Evolutionary conservation across 331 rosid genomes (phyloP), one percentile per base, ranked within the genome.

Genomic region (Ulmus americana): DNA sequence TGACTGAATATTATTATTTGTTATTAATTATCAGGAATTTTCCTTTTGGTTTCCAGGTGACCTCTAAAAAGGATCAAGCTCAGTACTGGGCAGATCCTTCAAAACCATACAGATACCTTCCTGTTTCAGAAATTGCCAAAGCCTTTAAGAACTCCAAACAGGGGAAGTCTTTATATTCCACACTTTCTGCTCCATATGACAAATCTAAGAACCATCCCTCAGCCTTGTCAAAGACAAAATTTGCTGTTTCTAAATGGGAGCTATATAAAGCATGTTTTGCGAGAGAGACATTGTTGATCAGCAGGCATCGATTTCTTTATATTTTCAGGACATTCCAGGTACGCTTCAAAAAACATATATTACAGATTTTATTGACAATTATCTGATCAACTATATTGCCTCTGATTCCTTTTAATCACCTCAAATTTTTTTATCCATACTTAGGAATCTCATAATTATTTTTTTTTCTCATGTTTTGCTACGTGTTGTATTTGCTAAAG

Each of bases 11-110:
- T n/a, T 40, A 3, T 28, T 57, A 8, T 39, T 35, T 47, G 1
- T 39, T 59, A 41, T 44, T 47, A 20, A 18, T 0, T 1, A 45
- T 63, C 35, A 28, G 4, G 35, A 28, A 3, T 28, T 28, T 28
- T 28, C 3, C 10, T 41, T n/a, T 22, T 16, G 38, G 11, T 53
- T 39, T 14, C 61, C 83, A 90, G 97, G 95, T 90, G 59, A 85
- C 97, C 8, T 90, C 97, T 70, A 77, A 54, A 69, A 90, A 84
- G 73, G 97, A 90, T 61, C 97, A 90, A 74, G 88, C 80, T 55
- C 95, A 87, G 68, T 90, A 90, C 79, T 87, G 97, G 97, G 84
- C 85, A 42, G 85, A 87, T 80, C 77, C 73, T 69, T 74, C 90
- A 9, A 88, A 81, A 67, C 94, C 90, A 14, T 87, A 90, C 38